phyloP scores from a whole-genome alignment of 2,329 filamentous ascomycete species.

The Albophoma yamanashiensis region DNA sequence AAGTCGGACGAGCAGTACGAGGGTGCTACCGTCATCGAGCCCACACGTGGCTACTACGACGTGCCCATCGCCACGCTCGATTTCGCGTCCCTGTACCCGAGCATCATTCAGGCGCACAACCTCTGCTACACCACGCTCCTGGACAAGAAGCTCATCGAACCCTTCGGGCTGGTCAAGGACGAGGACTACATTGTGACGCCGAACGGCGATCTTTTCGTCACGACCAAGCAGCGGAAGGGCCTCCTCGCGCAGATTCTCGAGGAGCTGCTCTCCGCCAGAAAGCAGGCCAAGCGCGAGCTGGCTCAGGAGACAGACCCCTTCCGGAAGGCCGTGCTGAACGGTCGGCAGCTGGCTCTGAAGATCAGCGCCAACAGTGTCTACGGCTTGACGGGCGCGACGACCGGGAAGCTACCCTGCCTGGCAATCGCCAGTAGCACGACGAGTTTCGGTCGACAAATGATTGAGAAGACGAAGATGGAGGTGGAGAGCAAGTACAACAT shows the following conservation, averaged over 20 bases:
- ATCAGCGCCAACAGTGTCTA: conserved; percentile 97
- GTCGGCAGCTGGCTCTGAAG: conserved; percentile 91
- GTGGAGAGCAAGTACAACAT: conserved; percentile 85
- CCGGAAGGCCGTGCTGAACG: conserved; percentile 95
- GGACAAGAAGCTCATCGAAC: conserved; percentile 60
- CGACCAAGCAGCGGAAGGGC: conserved; percentile 78
- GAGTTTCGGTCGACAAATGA: conserved; percentile 96
- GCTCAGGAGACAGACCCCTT: conserved; percentile 86
- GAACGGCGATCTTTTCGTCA: conserved; percentile 89
- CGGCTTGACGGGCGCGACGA: conserved; percentile 90
- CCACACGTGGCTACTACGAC: conserved; percentile 84
- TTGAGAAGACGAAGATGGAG: conserved; percentile 94
- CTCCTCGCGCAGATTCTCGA: conserved; percentile 91
- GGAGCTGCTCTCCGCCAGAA: conserved; percentile 82
- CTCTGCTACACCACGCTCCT: conserved; percentile 93
- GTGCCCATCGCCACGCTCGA: conserved; percentile 93
- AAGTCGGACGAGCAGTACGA: conserved; percentile 82
- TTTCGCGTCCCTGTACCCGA: conserved; percentile 97
- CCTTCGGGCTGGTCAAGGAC: conserved; percentile 67
- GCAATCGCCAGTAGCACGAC: conserved; percentile 95
- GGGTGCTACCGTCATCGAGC: conserved; percentile 96
- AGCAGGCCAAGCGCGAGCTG: conserved; percentile 85
- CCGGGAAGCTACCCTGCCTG: conserved; percentile 89
- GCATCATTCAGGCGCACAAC: conserved; percentile 98
- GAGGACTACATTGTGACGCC: conserved; percentile 96